Conservation (phyloP, 2,329 filamentous ascomycete genomes). For the Blumeria graminis region DNA sequence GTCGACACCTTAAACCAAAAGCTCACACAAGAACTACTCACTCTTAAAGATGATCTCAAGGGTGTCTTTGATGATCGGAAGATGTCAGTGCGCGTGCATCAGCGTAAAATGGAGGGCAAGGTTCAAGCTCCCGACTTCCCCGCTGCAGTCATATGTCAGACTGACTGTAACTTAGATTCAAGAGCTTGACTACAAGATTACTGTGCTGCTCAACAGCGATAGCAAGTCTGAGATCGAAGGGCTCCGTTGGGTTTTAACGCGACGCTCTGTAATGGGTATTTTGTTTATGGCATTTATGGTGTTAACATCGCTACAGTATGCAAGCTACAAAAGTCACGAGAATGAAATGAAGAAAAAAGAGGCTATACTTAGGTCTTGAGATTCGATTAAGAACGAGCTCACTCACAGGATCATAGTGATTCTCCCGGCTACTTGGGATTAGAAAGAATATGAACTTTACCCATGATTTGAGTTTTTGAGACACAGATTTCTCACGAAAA, state of each 20-base stretch:
- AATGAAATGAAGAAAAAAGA: conserved; percentile 12
- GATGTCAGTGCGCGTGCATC: conserved; percentile 74
- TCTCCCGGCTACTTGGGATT: conserved; percentile 26
- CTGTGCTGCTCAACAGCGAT: conserved; percentile 69
- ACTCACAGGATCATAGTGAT: conserved; percentile 31
- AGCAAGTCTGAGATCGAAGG: conserved; percentile 80
- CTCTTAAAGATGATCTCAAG: conserved; percentile 73
- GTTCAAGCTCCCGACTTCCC: conserved; percentile 22
- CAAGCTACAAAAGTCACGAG: conserved; percentile 24
- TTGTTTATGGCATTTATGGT: conserved; percentile 40
- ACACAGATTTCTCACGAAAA: too few relatives aligned
- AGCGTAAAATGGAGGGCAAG: conserved; percentile 59
- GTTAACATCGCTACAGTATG: conserved; percentile 32
- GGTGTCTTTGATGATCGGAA: conserved; percentile 92
- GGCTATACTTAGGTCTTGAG: conserved; percentile 18
- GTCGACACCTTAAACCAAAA: conserved; percentile 78
- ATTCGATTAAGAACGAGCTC: conserved; percentile 17
- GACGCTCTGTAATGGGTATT: conserved; percentile 38
- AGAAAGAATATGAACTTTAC: too few relatives aligned
- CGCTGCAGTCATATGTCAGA: not conserved
- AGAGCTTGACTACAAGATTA: conserved; percentile 92
- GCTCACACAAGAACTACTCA: conserved; percentile 58
- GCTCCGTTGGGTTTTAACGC: conserved; percentile 61
- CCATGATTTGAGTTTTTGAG: too few relatives aligned
- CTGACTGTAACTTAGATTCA: conserved; percentile 35